Evolutionary conservation across 169 alveolate genomes (phyloP), one percentile per base, ranked within the genome.

Genomic region (Plasmodium blacklocki): DNA sequence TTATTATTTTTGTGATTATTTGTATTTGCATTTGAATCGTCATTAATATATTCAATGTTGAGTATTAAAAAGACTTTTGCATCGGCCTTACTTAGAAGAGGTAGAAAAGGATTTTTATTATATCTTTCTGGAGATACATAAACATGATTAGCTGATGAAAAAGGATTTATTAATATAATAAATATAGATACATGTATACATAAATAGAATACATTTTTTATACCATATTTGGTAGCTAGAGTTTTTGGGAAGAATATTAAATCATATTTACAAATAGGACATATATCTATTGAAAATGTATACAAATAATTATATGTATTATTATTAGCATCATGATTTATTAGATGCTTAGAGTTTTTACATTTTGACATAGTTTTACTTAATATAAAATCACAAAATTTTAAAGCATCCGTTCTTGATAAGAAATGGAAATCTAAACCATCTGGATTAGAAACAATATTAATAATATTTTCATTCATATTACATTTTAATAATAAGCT

Each of bases 361-460:
- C 97, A 96, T 88, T 95, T 96, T 32, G 97, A 91, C 21, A 98
- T 94, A 8, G 93, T 94, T 74, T 92, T 94, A 58, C 93, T 94
- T 63, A 94, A 92, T 68, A 98, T 94, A 92, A 98, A 99, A 73
- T 98, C 99, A 15, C 98, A 98, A 74, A 99, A 95, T 83, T 97
- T 93, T 56, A 96, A 96, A 21, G 99, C 99, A 88, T 96, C 98
- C n/a, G 96, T 95, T 88, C 96, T 95, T 60, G 96, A 93, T 21
- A 95, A 93, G 91, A 98, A 99, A 89, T 97, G 99, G 92, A 99
- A 98, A 88, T 99, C 99, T 56, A 99, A 75, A 14, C 99, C 99
- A 73, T 98, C 99, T 43, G 97, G 97, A 63, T 95, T 91, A 73
- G 98, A 98, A 66, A 97, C 96, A 45, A 98, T 98, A 72, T 97